Evolutionary conservation across 2,329 filamentous ascomycete genomes (phyloP).

Genomic region (Colletotrichum agaves): DNA sequence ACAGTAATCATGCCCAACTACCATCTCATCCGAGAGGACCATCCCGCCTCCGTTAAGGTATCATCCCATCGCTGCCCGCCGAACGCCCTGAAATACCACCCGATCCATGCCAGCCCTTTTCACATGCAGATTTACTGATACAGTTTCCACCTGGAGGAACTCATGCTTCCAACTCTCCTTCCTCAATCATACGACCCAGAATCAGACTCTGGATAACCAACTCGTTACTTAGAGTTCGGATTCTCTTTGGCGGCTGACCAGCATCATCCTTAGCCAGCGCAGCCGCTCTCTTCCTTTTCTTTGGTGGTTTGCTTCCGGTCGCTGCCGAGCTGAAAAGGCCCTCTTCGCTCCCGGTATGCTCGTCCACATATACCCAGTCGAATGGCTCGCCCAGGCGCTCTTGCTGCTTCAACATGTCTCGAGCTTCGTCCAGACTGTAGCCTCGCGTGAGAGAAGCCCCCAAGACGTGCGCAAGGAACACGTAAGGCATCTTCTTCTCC

Average conservation of each 20-base stretch:
- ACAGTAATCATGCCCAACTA: neutral
- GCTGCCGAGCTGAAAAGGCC: slow-evolving; percentile 53
- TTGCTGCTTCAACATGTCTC: slow-evolving; percentile 63
- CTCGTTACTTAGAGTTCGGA: slow-evolving; percentile 83
- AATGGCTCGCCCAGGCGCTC: slow-evolving; percentile 63
- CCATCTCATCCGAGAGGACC: neutral
- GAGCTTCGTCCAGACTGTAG: slow-evolving; percentile 72
- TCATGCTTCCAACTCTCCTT: slow-evolving; percentile 55
- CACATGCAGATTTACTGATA: neutral
- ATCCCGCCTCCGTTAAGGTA: neutral
- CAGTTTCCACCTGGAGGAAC: neutral
- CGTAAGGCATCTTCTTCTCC: slow-evolving; percentile 75
- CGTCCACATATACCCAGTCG: slow-evolving; percentile 85
- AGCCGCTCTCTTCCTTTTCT: slow-evolving; percentile 52
- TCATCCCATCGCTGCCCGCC: neutral
- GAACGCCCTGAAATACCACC: neutral
- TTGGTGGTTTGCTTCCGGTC: slow-evolving; percentile 47
- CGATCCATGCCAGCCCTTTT: neutral
- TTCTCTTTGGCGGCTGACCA: slow-evolving; percentile 56
- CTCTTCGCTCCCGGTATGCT: slow-evolving; percentile 65
- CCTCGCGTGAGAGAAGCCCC: slow-evolving; percentile 78
- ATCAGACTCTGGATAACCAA: slow-evolving; percentile 94
- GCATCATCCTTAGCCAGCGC: slow-evolving; percentile 39
- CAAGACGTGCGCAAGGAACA: slow-evolving; percentile 83
- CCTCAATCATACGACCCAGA: slow-evolving; percentile 79